A percentile compares a stretch with the other conserved stretches of the same genome.
These are phyloP conservation scores for Vitis riparia DNA, from an alignment of 164 flowering plant genomes.

Conservation along the genomic window DNA sequence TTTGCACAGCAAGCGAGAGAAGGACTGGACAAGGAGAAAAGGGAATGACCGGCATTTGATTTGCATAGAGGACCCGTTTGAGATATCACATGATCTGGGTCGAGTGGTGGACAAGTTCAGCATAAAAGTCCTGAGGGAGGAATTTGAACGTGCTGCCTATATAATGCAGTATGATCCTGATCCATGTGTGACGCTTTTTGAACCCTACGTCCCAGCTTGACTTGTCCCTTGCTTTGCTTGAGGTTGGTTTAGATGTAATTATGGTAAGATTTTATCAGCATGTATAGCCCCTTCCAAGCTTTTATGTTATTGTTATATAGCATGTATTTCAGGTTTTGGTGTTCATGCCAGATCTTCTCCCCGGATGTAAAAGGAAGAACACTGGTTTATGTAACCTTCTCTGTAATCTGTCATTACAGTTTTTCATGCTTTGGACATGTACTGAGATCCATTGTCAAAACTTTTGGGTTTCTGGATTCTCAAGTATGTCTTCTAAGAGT, in stretches of 20 bases:
- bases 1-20: conserved; percentile 64
- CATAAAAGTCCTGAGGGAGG: conserved; percentile 77
- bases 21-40: conserved; percentile 92
- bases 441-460: no score
- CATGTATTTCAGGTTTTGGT: background rate
- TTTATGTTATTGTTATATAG: background rate
- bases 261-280: conserved; percentile 1
- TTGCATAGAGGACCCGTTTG: conserved; percentile 97
- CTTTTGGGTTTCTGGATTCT: no score
- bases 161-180: conserved; percentile 75
- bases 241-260: conserved; percentile 10
- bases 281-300: conserved; percentile 9
- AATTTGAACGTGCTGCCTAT: conserved; percentile 87
- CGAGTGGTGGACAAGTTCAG: conserved; percentile 87
- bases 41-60: conserved; percentile 94
- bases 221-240: background rate
- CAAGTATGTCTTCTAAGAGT: no score
- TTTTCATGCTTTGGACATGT: no score
- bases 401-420: no score
- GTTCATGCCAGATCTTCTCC: no score
- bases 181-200: conserved; percentile 72
- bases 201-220: conserved; percentile 56
- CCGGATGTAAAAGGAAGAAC: background rate
- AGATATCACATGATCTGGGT: conserved; percentile 85
- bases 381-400: no score